Base-by-base conservation (phyloP, 2,329 filamentous ascomycete species). In the Penicillium sp. region DNA sequence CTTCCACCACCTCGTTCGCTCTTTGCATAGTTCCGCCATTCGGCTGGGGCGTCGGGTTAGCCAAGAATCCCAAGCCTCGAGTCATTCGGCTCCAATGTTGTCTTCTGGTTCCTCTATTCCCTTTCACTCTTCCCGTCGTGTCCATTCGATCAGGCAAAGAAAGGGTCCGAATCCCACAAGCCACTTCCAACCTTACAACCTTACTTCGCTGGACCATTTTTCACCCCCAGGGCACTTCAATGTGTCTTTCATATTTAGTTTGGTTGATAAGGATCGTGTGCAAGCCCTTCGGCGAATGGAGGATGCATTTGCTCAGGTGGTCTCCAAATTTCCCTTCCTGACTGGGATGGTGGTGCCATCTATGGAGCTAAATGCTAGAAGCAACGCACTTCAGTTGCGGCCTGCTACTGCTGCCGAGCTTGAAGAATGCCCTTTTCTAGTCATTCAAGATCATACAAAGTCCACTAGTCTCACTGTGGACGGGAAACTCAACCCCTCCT, bases 121-220 rank as follows among this genome's bases (percentile, higher is more conserved):
- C n/a, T n/a, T n/a, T n/a, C n/a, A n/a, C n/a, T n/a, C n/a, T n/a
- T n/a, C n/a, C n/a, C n/a, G n/a, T n/a, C n/a, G n/a, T n/a, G n/a
- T n/a, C n/a, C n/a, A n/a, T n/a, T n/a, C n/a, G n/a, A n/a, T n/a
- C n/a, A n/a, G n/a, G n/a, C n/a, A n/a, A n/a, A n/a, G n/a, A n/a
- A n/a, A n/a, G n/a, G n/a, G n/a, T n/a, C n/a, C n/a, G n/a, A n/a
- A n/a, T n/a, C n/a, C n/a, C n/a, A n/a, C n/a, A n/a, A n/a, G n/a
- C n/a, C n/a, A n/a, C n/a, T 47, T 47, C 11, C 23, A 36, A 27
- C 45, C 45, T 8, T 47, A 47, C n/a, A 29, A 47, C 11, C 45
- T 47, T 26, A 47, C 45, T 9, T 10, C 23, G 3, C 38, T 47
- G 3, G 45, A 39, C 34, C 34, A 39, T 19, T 8, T 26, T 38